Evolutionary conservation across 2,329 filamentous ascomycete species (phyloP).

Genomic region (Gaeumannomyces sp.): DNA sequence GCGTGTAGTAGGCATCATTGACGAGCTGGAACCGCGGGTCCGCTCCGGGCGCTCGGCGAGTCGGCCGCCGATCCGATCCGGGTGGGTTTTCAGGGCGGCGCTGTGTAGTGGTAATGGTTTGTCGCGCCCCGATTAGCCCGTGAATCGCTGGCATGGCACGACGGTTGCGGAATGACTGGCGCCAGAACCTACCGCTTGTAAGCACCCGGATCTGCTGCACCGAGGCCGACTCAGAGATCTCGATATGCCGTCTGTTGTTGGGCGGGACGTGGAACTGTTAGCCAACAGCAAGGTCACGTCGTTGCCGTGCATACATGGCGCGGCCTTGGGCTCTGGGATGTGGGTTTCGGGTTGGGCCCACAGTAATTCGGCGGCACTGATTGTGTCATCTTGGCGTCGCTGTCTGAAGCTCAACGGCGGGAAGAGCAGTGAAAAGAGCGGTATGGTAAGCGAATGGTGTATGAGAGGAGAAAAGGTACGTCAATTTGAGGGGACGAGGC

Average conservation of each 20-base stretch:
- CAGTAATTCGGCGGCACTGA: conserved; percentile 52
- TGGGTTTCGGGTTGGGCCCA: conserved; percentile 25
- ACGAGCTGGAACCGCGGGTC: conserved; percentile 56
- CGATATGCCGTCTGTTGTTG: conserved; percentile 61
- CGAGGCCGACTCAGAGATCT: conserved; percentile 65
- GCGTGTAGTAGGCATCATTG: conserved; percentile 41
- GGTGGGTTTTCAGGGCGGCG: conserved; percentile 85
- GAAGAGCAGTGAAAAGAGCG: background rate
- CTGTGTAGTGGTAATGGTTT: conserved; percentile 32
- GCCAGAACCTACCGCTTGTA: conserved; percentile 68
- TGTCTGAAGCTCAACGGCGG: background rate
- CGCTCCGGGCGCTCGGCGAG: conserved; percentile 76
- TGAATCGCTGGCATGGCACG: background rate
- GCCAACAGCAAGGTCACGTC: no score
- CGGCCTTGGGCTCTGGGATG: no score
- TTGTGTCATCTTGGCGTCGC: conserved; percentile 26
- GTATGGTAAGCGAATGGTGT: background rate
- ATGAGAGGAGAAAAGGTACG: background rate
- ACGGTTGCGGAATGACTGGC: background rate
- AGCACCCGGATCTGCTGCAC: conserved; percentile 84
- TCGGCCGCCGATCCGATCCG: conserved; percentile 78
- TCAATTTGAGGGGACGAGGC: background rate
- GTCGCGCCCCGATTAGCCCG: background rate
- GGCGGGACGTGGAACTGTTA: background rate
- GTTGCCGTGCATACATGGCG: no score